Evolutionary conservation across 2,329 filamentous ascomycete genomes (phyloP).

Genomic region (Apiospora malaysiana): DNA sequence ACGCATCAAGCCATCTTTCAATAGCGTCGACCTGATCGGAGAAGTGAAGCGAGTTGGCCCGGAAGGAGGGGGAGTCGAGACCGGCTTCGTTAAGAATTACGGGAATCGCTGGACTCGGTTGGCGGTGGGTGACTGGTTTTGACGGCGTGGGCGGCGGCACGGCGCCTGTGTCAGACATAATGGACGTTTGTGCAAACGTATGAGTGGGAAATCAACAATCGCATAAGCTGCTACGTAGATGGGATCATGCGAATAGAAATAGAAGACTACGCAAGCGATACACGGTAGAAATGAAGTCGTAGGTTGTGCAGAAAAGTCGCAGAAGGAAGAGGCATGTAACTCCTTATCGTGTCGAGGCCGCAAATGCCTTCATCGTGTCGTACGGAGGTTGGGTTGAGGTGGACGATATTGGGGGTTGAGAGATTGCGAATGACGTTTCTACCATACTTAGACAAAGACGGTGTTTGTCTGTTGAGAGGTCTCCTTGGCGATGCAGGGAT

Average conservation of each 20-base stretch:
- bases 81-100: slow-evolving; percentile 93
- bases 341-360: not conserved
- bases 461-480: slow-evolving; percentile 1
- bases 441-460: slow-evolving; percentile 9
- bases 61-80: slow-evolving; percentile 95
- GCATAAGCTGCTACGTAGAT: not conserved
- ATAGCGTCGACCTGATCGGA: slow-evolving; percentile 89
- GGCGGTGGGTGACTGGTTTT: slow-evolving; percentile 29
- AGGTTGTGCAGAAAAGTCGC: not conserved
- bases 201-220: not conserved
- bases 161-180: slow-evolving; percentile 35
- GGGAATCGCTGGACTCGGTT: slow-evolving; percentile 59
- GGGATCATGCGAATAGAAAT: not conserved
- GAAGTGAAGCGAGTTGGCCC: slow-evolving; percentile 85
- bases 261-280: not conserved
- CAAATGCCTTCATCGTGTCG: slow-evolving; percentile 12
- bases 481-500: slow-evolving; percentile 12
- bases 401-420: slow-evolving; percentile 6
- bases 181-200: not conserved
- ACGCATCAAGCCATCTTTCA: slow-evolving; percentile 85
- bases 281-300: not conserved
- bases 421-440: slow-evolving; percentile 18
- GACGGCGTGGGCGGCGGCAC: slow-evolving; percentile 30
- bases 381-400: slow-evolving; percentile 10
- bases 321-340: not conserved